These are phyloP conservation scores for Termitomyces sp. DNA, from an alignment of 768 basidiomycete genomes.

Conservation along the genomic window DNA sequence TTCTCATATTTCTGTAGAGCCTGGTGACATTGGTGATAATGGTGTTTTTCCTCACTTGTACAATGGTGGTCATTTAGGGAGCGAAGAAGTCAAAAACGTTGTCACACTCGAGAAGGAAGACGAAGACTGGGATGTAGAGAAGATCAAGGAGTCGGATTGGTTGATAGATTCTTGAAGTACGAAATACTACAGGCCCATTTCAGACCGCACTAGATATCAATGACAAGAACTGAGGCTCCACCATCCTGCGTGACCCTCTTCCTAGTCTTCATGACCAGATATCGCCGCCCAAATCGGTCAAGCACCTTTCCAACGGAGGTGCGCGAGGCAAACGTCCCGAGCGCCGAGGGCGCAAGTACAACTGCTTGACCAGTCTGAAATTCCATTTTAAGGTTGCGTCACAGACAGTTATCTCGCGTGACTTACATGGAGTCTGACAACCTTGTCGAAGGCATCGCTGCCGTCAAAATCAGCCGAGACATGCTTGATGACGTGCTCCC, in stretches of 20 bases:
- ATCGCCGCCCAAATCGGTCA: slow-evolving; percentile 55
- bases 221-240: slow-evolving; percentile 55
- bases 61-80: slow-evolving; percentile 43
- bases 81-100: slow-evolving; percentile 43
- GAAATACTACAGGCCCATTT: neutral
- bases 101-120: slow-evolving; percentile 24
- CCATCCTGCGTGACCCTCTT: slow-evolving; percentile 63
- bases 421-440: slow-evolving; percentile 61
- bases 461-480: slow-evolving; percentile 62
- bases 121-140: slow-evolving; percentile 30
- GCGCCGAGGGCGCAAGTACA: slow-evolving; percentile 63
- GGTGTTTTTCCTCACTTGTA: slow-evolving; percentile 57
- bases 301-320: slow-evolving; percentile 23
- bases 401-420: slow-evolving; percentile 1
- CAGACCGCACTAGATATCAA: slow-evolving; percentile 26
- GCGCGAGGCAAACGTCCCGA: slow-evolving; percentile 38
- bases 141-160: slow-evolving; percentile 24
- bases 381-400: neutral
- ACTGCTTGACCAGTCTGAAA: slow-evolving; percentile 70
- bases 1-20: slow-evolving; percentile 23
- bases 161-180: slow-evolving; percentile 31
- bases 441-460: slow-evolving; percentile 61
- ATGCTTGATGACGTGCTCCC: slow-evolving; percentile 66
- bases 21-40: slow-evolving; percentile 43
- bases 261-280: slow-evolving; percentile 60